phyloP scores from a whole-genome alignment of 805 yeast genomes.

The Candida boidinii region DNA sequence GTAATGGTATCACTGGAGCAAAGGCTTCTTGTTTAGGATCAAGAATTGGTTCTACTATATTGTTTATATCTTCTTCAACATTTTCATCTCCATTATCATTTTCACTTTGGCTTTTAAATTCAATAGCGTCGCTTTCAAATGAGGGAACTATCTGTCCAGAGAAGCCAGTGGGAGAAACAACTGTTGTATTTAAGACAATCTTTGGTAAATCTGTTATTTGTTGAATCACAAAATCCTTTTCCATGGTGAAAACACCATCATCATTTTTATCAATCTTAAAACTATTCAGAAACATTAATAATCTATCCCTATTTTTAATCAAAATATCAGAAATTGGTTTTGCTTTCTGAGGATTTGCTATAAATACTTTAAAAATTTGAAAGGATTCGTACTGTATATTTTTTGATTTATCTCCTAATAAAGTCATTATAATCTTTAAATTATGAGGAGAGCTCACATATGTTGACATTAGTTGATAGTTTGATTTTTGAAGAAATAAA shows the following conservation, averaged over 20 bases:
- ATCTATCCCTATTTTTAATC: conserved; percentile 72
- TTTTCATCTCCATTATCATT: no score
- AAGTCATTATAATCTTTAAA: conserved; percentile 76
- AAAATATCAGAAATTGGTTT: conserved; percentile 74
- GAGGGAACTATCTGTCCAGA: no score
- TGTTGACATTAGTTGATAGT: conserved; percentile 61
- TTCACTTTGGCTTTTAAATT: no score
- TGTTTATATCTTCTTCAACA: no score
- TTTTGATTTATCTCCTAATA: conserved; percentile 80
- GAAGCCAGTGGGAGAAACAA: no score
- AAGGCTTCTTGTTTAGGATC: no score
- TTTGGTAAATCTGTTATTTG: conserved; percentile 69
- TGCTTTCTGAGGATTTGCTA: conserved; percentile 90
- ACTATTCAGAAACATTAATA: conserved; percentile 57
- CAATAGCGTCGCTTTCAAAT: no score
- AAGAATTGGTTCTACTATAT: no score
- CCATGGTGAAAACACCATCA: conserved; percentile 63
- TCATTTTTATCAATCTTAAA: conserved; percentile 58
- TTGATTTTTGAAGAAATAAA: conserved; percentile 61
- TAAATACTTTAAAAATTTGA: conserved; percentile 87
- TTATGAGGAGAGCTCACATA: conserved; percentile 80
- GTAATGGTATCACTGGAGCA: no score
- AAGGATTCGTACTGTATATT: conserved; percentile 88
- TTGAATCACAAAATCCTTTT: conserved; percentile 69
- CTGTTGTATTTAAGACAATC: conserved; percentile 21